Evolutionary conservation across 805 yeast species (phyloP).

Genomic region (Cyberlindnera amylophila): DNA sequence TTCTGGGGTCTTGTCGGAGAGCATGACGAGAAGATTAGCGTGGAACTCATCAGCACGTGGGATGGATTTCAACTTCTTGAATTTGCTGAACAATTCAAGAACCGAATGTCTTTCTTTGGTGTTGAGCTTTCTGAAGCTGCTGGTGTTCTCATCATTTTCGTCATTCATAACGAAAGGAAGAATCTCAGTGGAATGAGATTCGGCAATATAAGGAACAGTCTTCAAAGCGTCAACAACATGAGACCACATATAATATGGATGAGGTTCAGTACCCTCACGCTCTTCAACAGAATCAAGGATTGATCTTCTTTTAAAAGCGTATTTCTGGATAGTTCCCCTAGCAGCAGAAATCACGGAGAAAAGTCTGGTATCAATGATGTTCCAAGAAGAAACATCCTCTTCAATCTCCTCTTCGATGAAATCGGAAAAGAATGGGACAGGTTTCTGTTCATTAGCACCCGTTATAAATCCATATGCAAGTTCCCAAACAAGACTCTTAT

Average conservation of each 20-base stretch:
- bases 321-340: constrained; percentile 8
- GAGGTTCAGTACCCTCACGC: constrained; percentile 5
- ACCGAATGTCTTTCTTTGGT: constrained; percentile 54
- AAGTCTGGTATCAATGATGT: constrained; percentile 21
- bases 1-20: constrained; percentile 57
- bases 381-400: constrained; percentile 14
- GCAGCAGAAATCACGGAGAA: constrained; percentile 12
- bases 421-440: constrained; percentile 10
- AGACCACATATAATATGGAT: constrained; percentile 34
- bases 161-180: constrained; percentile 50
- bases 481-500: constrained; percentile 52
- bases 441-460: constrained; percentile 6
- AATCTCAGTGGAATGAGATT: constrained; percentile 51
- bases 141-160: constrained; percentile 14
- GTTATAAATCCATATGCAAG: constrained; percentile 37
- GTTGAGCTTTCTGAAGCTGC: constrained; percentile 33
- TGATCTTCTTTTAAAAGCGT: constrained; percentile 10
- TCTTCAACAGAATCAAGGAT: constrained; percentile 15
- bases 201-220: constrained; percentile 65
- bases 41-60: constrained; percentile 50
- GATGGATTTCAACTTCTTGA: constrained; percentile 59
- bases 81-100: constrained; percentile 57
- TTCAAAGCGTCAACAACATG: constrained; percentile 56
- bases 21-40: constrained; percentile 46
- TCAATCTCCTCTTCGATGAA: constrained; percentile 11